Percentiles rank a stretch among this genome's conserved stretches.
Conservation (phyloP, 2,329 filamentous ascomycete species). For the Cryphonectria japonica region DNA sequence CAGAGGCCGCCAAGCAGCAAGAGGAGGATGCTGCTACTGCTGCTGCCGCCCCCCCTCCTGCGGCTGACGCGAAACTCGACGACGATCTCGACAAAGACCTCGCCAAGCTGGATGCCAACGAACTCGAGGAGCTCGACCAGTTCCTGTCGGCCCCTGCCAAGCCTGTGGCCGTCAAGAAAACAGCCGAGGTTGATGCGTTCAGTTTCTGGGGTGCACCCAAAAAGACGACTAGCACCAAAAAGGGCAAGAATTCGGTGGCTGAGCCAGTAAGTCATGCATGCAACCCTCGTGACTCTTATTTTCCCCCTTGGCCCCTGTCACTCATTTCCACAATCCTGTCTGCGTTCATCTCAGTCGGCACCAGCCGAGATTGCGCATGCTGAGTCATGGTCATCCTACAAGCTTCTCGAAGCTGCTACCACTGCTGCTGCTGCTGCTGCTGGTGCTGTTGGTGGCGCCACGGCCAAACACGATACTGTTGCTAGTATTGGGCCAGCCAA, state of each 20-base stretch:
- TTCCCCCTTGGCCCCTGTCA: conserved; percentile 29
- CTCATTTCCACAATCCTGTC: conserved; percentile 21
- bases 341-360: conserved; percentile 31
- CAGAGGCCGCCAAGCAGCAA: conserved; percentile 48
- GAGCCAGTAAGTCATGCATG: conserved; percentile 35
- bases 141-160: conserved; percentile 29
- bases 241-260: conserved; percentile 45
- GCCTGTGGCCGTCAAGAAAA: conserved; percentile 22
- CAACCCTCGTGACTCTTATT: conserved; percentile 28
- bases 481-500: conserved; percentile 32
- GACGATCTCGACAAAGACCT: conserved; percentile 33
- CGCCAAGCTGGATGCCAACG: conserved; percentile 31
- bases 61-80: conserved; percentile 23
- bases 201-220: conserved; percentile 61
- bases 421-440: neutral
- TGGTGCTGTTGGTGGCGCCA: conserved; percentile 34
- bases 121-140: conserved; percentile 37
- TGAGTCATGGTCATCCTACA: conserved; percentile 48
- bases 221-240: conserved; percentile 44
- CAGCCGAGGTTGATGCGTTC: conserved; percentile 49
- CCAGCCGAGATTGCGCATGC: conserved; percentile 50
- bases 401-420: conserved; percentile 50
- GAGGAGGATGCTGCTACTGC: conserved; percentile 33
- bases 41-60: conserved; percentile 36
- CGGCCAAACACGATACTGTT: conserved; percentile 24